phyloP scores from a whole-genome alignment of 1,284 basidiomycete species.

The Phlebopus sp. region DNA sequence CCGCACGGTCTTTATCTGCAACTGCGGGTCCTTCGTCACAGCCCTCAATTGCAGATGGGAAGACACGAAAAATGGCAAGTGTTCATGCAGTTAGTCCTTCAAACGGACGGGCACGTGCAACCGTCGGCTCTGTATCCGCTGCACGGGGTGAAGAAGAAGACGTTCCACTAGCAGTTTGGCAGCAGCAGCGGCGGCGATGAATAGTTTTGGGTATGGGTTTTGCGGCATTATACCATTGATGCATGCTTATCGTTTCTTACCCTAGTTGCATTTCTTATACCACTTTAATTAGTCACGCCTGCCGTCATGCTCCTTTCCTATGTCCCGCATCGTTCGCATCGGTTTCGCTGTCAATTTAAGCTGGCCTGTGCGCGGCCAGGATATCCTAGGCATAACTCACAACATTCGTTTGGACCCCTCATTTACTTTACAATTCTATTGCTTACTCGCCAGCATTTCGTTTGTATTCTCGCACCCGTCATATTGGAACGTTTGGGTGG shows the following conservation, averaged over 20 bases:
- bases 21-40: conserved; percentile 46
- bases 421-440: conserved; percentile 29
- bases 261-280: conserved; percentile 9
- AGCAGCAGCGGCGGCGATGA: conserved; percentile 64
- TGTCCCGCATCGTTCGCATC: not conserved
- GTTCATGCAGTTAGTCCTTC: conserved; percentile 52
- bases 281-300: conserved; percentile 1
- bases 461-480: conserved; percentile 7
- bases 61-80: conserved; percentile 60
- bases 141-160: conserved; percentile 65
- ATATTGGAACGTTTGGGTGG: conserved; percentile 10
- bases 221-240: not conserved
- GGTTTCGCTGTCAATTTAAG: conserved; percentile 24
- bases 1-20: conserved; percentile 66
- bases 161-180: conserved; percentile 71
- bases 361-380: conserved; percentile 19
- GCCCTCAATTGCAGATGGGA: conserved; percentile 48
- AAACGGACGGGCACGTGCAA: conserved; percentile 42
- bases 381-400: conserved; percentile 24
- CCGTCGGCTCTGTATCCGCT: conserved; percentile 30
- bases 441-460: conserved; percentile 21
- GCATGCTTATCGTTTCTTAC: conserved; percentile 11
- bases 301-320: not conserved
- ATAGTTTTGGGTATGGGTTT: conserved; percentile 14
- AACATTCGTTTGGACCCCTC: conserved; percentile 20